Percentiles rank a stretch among this genome's conserved stretches.
Evolutionary conservation across 2,329 filamentous ascomycete genomes (phyloP).

Genomic region (Cercospora brassicicola): DNA sequence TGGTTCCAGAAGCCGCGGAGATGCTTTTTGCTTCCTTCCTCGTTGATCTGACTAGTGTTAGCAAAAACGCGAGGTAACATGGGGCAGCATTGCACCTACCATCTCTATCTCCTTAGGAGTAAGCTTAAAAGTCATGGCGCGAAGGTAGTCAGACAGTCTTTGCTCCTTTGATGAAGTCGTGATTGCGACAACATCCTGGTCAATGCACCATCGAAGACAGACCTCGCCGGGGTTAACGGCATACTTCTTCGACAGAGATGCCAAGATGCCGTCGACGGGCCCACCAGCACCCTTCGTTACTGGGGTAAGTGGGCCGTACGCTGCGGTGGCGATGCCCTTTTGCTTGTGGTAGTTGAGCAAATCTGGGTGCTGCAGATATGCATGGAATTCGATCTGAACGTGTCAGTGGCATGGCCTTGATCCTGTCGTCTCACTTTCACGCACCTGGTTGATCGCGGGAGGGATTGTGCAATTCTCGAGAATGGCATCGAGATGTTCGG

Average conservation of each 20-base stretch:
- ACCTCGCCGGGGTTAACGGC: slow-evolving; percentile 59
- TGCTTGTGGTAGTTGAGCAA: slow-evolving; percentile 56
- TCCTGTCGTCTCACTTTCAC: background rate
- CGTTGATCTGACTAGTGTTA: slow-evolving; percentile 42
- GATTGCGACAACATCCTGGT: slow-evolving; percentile 60
- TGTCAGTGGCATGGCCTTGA: background rate
- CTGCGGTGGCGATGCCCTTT: slow-evolving; percentile 51
- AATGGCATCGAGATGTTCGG: slow-evolving; percentile 56
- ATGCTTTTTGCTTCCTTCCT: slow-evolving; percentile 52
- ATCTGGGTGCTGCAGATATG: slow-evolving; percentile 63
- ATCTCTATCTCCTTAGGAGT: slow-evolving; percentile 59
- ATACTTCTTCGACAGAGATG: slow-evolving; percentile 60
- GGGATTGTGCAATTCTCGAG: slow-evolving; percentile 55
- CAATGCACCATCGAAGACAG: slow-evolving; percentile 60
- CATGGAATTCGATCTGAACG: slow-evolving; percentile 62
- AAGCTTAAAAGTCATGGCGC: slow-evolving; percentile 58
- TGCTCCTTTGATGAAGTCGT: slow-evolving; percentile 63
- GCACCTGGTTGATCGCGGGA: slow-evolving; percentile 62
- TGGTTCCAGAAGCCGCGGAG: slow-evolving; percentile 55
- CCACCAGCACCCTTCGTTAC: slow-evolving; percentile 57
- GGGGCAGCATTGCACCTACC: slow-evolving; percentile 22
- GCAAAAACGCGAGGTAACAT: background rate
- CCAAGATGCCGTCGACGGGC: slow-evolving; percentile 56
- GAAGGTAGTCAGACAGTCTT: slow-evolving; percentile 58
- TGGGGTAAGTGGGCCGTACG: slow-evolving; percentile 52